phyloP scores from a whole-genome alignment of 140 eudicot genomes.

The Cichorium intybus region DNA sequence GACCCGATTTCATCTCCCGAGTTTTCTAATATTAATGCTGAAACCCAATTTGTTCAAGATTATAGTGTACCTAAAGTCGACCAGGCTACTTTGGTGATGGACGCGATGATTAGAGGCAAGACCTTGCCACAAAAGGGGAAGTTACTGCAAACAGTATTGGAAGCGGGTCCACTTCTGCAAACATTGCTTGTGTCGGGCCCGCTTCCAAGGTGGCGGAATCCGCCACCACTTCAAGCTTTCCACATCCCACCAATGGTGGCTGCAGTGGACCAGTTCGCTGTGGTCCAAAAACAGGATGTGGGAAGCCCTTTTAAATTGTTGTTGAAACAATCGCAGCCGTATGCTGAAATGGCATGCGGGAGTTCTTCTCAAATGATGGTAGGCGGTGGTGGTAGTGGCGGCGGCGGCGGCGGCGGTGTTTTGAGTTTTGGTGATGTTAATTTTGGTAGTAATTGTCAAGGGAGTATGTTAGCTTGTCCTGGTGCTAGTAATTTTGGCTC shows the following conservation, averaged over 20 bases:
- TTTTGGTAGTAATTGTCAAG: slow-evolving; percentile 35
- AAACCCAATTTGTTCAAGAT: slow-evolving; percentile 26
- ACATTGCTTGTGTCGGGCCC: slow-evolving; percentile 61
- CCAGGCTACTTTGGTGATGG: slow-evolving; percentile 50
- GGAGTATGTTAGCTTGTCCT: slow-evolving; percentile 32
- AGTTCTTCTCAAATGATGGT: slow-evolving; percentile 44
- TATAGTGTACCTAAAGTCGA: slow-evolving; percentile 34
- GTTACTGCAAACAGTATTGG: slow-evolving; percentile 49
- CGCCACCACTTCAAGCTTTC: slow-evolving; percentile 56
- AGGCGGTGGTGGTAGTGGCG: not conserved
- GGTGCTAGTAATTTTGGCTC: slow-evolving; percentile 27
- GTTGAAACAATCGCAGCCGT: slow-evolving; percentile 35
- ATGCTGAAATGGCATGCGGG: slow-evolving; percentile 49
- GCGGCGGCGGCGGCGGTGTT: slow-evolving; percentile 14
- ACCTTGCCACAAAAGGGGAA: slow-evolving; percentile 63
- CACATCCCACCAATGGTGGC: slow-evolving; percentile 46
- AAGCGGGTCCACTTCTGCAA: slow-evolving; percentile 72
- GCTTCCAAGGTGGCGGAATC: slow-evolving; percentile 86
- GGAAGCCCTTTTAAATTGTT: not conserved
- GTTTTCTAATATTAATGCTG: slow-evolving; percentile 36
- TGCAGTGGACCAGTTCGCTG: slow-evolving; percentile 10
- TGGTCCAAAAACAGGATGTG: slow-evolving; percentile 15
- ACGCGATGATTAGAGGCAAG: slow-evolving; percentile 57
- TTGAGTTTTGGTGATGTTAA: slow-evolving; percentile 39
- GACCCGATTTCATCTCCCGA: slow-evolving; percentile 64